These are phyloP conservation scores for Pestalotiopsis sp. DNA, from an alignment of 2,329 filamentous ascomycete genomes.

Conservation along the genomic window DNA sequence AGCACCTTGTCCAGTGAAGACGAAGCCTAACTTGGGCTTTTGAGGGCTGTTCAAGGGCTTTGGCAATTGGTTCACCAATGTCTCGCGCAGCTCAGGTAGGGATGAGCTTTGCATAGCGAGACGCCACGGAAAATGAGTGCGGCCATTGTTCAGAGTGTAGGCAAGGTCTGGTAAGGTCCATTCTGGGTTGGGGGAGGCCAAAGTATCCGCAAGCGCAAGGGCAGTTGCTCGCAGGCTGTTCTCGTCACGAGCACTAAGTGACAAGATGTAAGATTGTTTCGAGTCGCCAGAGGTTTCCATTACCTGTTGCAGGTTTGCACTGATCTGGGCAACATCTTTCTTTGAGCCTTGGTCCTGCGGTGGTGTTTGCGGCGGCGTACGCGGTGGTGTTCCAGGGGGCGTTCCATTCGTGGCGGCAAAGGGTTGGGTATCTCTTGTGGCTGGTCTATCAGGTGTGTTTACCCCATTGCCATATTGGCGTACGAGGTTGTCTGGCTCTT, in stretches of 20 bases:
- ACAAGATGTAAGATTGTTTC: background rate
- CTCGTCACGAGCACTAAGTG: constrained; percentile 7
- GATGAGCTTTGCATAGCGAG: background rate
- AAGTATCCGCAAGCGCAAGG: background rate
- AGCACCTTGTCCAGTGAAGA: constrained; percentile 31
- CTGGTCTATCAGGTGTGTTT: background rate
- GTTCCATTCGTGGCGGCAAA: background rate
- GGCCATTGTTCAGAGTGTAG: constrained; percentile 6
- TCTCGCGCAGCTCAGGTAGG: background rate
- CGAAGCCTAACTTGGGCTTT: constrained; percentile 17
- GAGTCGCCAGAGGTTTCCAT: background rate
- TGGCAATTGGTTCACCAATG: background rate
- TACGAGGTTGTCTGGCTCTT: constrained; percentile 1
- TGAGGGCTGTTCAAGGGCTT: background rate
- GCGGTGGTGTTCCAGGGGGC: background rate
- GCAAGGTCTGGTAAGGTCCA: background rate
- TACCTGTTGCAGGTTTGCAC: background rate
- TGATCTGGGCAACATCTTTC: background rate
- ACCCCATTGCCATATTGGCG: background rate
- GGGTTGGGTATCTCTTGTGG: background rate
- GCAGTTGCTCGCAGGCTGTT: constrained; percentile 1
- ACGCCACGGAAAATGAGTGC: constrained; percentile 7
- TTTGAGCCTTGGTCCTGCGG: background rate
- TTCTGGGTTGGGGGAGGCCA: background rate
- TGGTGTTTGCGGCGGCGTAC: background rate